Conservation (phyloP, 345 rosid species). For the rapeseed (Brassica napus) region DNA sequence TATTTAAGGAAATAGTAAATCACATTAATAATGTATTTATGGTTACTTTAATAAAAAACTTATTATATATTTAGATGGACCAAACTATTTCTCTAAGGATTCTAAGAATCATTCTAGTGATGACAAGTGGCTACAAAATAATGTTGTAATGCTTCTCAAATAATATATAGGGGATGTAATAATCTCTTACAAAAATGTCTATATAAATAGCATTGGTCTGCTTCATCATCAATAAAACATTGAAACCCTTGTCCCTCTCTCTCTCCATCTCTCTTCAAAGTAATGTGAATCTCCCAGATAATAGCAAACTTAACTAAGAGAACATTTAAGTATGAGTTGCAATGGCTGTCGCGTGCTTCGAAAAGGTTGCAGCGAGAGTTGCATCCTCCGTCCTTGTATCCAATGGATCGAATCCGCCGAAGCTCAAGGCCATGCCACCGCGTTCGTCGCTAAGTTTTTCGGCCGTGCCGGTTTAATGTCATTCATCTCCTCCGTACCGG, state of each 20-base stretch:
- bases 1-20: too few species aligned
- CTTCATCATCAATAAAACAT: constrained; percentile 33
- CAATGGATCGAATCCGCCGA: constrained; percentile 60
- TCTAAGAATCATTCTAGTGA: too few species aligned
- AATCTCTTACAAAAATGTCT: not conserved
- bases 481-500: constrained; percentile 69
- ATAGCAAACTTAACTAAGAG: not conserved
- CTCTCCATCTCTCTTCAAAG: not conserved
- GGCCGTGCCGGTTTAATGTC: constrained; percentile 92
- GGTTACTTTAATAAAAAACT: too few species aligned
- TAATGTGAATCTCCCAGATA: constrained; percentile 22
- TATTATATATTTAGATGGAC: too few species aligned
- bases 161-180: too few species aligned
- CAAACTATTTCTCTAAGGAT: too few species aligned
- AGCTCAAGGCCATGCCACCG: constrained; percentile 84
- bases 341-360: constrained; percentile 85
- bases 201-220: constrained; percentile 1
- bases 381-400: constrained; percentile 71
- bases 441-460: constrained; percentile 85
- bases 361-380: constrained; percentile 79
- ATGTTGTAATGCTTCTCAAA: too few species aligned
- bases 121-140: too few species aligned
- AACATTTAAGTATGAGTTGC: constrained; percentile 60
- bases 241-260: constrained; percentile 1
- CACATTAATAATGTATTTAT: too few species aligned